Conservation (phyloP, 176 grass and related monocot species). For the Ananas comosus region DNA sequence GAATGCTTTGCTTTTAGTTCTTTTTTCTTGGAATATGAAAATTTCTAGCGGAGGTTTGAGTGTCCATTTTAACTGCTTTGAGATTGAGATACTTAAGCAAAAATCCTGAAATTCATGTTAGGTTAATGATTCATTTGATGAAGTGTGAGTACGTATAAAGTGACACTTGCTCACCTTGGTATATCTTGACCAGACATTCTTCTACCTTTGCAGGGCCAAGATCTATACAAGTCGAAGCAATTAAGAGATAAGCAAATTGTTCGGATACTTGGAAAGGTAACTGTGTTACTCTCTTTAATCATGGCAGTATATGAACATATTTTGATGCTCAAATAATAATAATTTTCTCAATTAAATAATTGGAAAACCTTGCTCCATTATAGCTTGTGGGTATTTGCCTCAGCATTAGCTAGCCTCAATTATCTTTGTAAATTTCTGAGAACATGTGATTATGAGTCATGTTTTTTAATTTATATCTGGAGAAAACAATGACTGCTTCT, state of each 20-base stretch:
- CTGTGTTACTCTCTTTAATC: conserved; percentile 6
- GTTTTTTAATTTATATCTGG: neutral
- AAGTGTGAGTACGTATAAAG: neutral
- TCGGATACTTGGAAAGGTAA: conserved; percentile 92
- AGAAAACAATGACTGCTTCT: conserved; percentile 3
- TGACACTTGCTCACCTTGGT: neutral
- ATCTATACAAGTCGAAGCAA: conserved; percentile 85
- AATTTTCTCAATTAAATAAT: neutral
- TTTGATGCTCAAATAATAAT: neutral
- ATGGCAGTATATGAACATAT: neutral
- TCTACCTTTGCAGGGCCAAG: conserved; percentile 61
- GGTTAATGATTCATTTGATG: neutral
- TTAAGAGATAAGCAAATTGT: conserved; percentile 93
- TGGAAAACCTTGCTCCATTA: neutral
- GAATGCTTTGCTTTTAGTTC: too few relatives aligned
- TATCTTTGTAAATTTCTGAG: neutral
- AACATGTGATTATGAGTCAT: neutral
- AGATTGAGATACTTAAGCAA: too few relatives aligned
- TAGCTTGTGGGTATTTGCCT: neutral
- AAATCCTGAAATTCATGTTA: neutral
- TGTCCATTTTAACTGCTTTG: too few relatives aligned
- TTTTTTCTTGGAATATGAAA: too few relatives aligned
- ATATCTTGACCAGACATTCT: neutral
- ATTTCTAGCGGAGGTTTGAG: too few relatives aligned
- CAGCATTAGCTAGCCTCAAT: neutral